Conservation (phyloP, 2,329 filamentous ascomycete genomes). For the Diaporthe sp. region DNA sequence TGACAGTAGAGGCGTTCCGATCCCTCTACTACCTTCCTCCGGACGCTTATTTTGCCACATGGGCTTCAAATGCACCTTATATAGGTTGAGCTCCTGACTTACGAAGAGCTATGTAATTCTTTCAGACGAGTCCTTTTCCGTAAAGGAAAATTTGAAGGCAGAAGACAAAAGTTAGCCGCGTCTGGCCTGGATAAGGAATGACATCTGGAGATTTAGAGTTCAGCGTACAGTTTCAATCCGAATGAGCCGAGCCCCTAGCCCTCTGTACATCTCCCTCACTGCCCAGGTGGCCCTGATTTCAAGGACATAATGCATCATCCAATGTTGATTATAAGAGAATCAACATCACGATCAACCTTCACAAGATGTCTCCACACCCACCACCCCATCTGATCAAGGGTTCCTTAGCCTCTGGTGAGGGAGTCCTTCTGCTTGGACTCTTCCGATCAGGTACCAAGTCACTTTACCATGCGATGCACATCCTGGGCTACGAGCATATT, state of each 20-base stretch:
- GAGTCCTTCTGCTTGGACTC: neutral
- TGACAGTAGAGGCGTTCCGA: neutral
- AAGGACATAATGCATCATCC: neutral
- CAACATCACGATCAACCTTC: neutral
- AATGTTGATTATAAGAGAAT: neutral
- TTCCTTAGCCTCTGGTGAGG: neutral
- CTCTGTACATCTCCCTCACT: no score
- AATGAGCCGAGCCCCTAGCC: neutral
- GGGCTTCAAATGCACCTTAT: neutral
- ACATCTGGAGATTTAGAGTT: neutral
- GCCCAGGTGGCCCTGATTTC: neutral
- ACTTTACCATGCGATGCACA: neutral
- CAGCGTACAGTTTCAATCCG: neutral
- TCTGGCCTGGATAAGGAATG: neutral
- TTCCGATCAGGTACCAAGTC: neutral
- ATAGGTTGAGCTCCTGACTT: neutral
- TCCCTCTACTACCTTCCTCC: neutral
- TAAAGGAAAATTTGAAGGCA: neutral
- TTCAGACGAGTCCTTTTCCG: fast-evolving
- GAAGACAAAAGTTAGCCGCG: neutral
- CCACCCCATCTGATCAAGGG: neutral
- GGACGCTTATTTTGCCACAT: neutral
- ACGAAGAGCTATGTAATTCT: neutral
- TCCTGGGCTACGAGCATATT: neutral
- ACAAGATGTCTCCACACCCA: neutral